Percentiles rank a stretch among this genome's conserved stretches.
Conservation (phyloP, 23 red algal species). For the Pyropia haitanensis region DNA sequence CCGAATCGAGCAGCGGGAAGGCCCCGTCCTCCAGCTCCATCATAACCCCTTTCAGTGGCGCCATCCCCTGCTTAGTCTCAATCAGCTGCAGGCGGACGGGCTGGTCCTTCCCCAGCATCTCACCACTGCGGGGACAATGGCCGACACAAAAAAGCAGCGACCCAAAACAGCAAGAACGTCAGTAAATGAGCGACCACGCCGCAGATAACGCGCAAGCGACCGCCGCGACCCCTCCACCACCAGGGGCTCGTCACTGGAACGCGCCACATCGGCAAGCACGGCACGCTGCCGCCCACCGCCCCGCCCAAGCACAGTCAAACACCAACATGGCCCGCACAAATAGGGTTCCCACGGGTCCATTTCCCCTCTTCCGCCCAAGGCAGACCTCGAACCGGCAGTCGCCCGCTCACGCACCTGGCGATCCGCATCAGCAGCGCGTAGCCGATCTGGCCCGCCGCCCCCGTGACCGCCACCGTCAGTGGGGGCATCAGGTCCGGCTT, state of each 20-base stretch:
- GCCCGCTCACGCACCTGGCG: constrained; percentile 47
- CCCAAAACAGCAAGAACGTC: too few relatives aligned
- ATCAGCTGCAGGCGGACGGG: constrained; percentile 66
- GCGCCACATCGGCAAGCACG: too few relatives aligned
- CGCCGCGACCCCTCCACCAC: too few relatives aligned
- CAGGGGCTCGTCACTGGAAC: too few relatives aligned
- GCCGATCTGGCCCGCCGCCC: constrained; percentile 96
- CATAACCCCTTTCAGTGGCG: constrained; percentile 76
- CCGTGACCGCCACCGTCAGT: constrained; percentile 92
- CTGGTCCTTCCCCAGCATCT: constrained; percentile 93
- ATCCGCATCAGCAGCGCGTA: constrained; percentile 90
- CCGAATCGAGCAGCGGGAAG: constrained; percentile 79
- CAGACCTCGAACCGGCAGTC: too few relatives aligned
- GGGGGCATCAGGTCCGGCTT: constrained; percentile 36
- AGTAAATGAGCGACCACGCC: too few relatives aligned
- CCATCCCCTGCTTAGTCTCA: constrained; percentile 76
- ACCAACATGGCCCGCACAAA: too few relatives aligned
- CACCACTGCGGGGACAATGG: constrained; percentile 19
- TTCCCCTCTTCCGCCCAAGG: too few relatives aligned
- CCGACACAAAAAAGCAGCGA: neutral
- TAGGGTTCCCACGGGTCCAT: too few relatives aligned
- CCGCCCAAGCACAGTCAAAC: too few relatives aligned
- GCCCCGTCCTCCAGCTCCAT: constrained; percentile 98
- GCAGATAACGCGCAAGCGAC: too few relatives aligned
- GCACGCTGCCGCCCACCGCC: too few relatives aligned